A percentile compares a stretch with the other conserved stretches of the same genome.
These are phyloP conservation scores for Scutellaria minor DNA, from an alignment of 257 asterid genomes.

Conservation along the genomic window DNA sequence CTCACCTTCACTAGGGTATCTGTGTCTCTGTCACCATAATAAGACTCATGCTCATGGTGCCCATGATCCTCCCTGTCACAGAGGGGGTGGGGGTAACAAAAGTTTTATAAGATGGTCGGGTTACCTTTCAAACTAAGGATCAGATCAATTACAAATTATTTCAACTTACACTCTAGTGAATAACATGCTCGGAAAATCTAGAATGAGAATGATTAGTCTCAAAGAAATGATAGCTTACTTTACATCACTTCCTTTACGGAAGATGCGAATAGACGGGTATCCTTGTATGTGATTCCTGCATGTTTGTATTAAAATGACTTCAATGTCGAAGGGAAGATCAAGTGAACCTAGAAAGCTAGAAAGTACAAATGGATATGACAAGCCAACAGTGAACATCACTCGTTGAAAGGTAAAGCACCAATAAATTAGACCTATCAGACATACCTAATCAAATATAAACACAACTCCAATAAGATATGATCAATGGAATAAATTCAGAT, in stretches of 20 bases:
- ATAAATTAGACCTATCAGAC: constrained; percentile 4
- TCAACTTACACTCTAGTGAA: constrained; percentile 26
- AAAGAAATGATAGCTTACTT: constrained; percentile 50
- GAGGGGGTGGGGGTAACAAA: neutral
- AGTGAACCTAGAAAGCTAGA: constrained; percentile 30
- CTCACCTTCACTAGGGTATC: constrained; percentile 86
- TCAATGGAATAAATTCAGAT: constrained; percentile 23
- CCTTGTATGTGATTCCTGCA: constrained; percentile 96
- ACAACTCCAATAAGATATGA: constrained; percentile 14
- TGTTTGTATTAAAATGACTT: constrained; percentile 27
- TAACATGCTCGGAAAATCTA: neutral
- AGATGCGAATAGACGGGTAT: constrained; percentile 92
- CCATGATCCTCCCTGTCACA: constrained; percentile 77
- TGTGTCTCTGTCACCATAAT: constrained; percentile 97
- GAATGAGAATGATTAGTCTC: constrained; percentile 21
- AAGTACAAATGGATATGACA: constrained; percentile 29
- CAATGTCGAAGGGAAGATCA: constrained; percentile 25
- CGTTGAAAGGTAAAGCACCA: neutral
- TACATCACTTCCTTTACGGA: constrained; percentile 87
- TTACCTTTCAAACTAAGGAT: neutral
- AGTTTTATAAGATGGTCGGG: neutral
- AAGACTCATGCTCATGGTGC: constrained; percentile 94
- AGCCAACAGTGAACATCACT: constrained; percentile 25
- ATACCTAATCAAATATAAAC: constrained; percentile 12
- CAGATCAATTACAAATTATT: neutral